These are phyloP conservation scores for Brettanomyces naardenensis DNA, from an alignment of 805 yeast species.

Conservation along the genomic window DNA sequence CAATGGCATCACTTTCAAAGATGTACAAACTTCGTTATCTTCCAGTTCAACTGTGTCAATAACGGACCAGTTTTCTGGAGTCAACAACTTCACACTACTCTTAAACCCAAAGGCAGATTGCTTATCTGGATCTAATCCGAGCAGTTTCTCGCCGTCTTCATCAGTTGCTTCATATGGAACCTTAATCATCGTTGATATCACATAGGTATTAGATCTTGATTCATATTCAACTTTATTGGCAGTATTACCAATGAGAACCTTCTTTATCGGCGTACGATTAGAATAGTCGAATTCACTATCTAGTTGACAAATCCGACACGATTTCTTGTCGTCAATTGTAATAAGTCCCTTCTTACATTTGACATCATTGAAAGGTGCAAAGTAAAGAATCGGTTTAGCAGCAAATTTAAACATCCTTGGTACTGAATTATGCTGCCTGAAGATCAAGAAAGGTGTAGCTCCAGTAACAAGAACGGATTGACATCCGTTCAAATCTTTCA, in stretches of 20 bases:
- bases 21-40: constrained; percentile 59
- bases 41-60: constrained; percentile 63
- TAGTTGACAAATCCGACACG: constrained; percentile 53
- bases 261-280: constrained; percentile 51
- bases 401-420: constrained; percentile 66
- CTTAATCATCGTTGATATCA: constrained; percentile 52
- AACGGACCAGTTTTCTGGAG: constrained; percentile 69
- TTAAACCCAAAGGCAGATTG: constrained; percentile 45
- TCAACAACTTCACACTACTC: constrained; percentile 56
- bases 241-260: constrained; percentile 47
- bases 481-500: constrained; percentile 49
- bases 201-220: constrained; percentile 51
- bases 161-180: constrained; percentile 59
- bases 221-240: constrained; percentile 64
- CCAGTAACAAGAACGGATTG: constrained; percentile 68
- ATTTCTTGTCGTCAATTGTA: constrained; percentile 61
- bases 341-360: constrained; percentile 44
- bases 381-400: constrained; percentile 55
- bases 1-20: constrained; percentile 45
- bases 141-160: constrained; percentile 61
- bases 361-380: constrained; percentile 40
- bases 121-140: constrained; percentile 47
- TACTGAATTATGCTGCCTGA: constrained; percentile 54
- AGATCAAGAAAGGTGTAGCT: constrained; percentile 56
- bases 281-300: constrained; percentile 43